Evolutionary conservation across 345 rosid genomes (phyloP), one percentile per base, ranked within the genome.

Genomic region (Rhodamnia rubescens): DNA sequence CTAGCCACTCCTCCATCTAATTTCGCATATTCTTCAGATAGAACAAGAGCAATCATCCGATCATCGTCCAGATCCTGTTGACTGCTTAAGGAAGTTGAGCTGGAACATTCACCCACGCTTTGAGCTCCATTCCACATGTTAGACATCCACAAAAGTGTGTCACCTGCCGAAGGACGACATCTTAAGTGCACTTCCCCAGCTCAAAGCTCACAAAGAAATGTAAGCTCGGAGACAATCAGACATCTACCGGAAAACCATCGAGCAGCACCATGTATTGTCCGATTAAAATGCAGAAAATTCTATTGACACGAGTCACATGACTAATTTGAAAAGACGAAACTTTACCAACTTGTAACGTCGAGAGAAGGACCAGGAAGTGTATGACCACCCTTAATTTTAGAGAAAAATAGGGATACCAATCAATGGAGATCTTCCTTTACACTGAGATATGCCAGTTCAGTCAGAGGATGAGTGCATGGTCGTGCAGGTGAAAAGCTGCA

Each of bases 81-180:
- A 85, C 95, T 95, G 92, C 96, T 93, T 92, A 91, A 86, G 26
- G 96, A 94, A 84, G 94, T 92, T n/a, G 99, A 95, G 90, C 94
- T 93, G 52, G 98, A 96, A 86, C 91, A 90, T 74, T 94, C 97
- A 57, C 96, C 98, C 85, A 87, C 87, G 27, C 90, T 90, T 24
- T 83, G 83, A 83, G 84, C 84, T 84, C 90, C 93, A 81, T 90
- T 91, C 78, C 89, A 88, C 93, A 56, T 32, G 20, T 47, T 29
- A 69, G 54, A 26, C 36, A 50, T 83, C 84, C 84, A 56, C 83
- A 83, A 1, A 69, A 64, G 78, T 8, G 47, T 10, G 78, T 69
- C 24, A 32, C 78, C 78, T 69, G 78, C 47, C 2, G 1, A 69
- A 69, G 47, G 78, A 69, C 44, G 11, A 32, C 9, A 32, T 4